phyloP scores from a whole-genome alignment of 192 early-diverging fungal species.

The Dissophora ornata region DNA sequence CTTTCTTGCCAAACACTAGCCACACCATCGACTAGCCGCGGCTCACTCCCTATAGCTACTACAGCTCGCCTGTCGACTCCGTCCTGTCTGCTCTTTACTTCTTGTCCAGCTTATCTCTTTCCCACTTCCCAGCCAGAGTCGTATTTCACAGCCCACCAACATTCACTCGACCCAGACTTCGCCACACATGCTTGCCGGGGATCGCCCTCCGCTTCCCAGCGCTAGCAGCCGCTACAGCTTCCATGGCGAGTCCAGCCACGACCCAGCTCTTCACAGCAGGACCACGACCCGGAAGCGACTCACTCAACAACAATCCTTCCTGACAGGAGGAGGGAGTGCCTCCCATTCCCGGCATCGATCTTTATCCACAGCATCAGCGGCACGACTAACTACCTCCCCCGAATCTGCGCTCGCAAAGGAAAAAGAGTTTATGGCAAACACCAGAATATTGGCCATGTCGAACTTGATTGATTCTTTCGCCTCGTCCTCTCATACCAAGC shows the following conservation, averaged over 20 bases:
- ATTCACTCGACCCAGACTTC: background rate
- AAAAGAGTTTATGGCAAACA: conserved; percentile 54
- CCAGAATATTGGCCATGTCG: conserved; percentile 44
- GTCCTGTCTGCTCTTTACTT: no score
- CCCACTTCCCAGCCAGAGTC: no score
- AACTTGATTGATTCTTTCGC: conserved; percentile 44
- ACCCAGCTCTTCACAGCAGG: background rate
- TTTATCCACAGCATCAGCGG: conserved; percentile 14
- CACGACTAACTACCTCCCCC: conserved; percentile 4
- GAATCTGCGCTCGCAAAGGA: conserved; percentile 35
- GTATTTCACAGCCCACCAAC: no score
- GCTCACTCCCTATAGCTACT: no score
- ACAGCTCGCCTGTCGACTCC: no score
- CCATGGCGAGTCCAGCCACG: conserved; percentile 27
- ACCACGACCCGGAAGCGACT: conserved; percentile 5
- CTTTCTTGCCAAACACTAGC: no score
- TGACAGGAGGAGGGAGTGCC: background rate
- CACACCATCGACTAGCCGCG: no score
- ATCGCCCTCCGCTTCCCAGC: conserved; percentile 15
- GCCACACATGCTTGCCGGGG: conserved; percentile 20
- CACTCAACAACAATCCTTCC: conserved; percentile 11
- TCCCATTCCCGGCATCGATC: conserved; percentile 20
- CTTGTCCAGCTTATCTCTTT: no score
- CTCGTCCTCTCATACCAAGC: conserved; percentile 27
- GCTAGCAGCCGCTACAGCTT: conserved; percentile 20